Evolutionary conservation across 257 asterid species (phyloP).

Genomic region (Nicotiana tomentosiformis): DNA sequence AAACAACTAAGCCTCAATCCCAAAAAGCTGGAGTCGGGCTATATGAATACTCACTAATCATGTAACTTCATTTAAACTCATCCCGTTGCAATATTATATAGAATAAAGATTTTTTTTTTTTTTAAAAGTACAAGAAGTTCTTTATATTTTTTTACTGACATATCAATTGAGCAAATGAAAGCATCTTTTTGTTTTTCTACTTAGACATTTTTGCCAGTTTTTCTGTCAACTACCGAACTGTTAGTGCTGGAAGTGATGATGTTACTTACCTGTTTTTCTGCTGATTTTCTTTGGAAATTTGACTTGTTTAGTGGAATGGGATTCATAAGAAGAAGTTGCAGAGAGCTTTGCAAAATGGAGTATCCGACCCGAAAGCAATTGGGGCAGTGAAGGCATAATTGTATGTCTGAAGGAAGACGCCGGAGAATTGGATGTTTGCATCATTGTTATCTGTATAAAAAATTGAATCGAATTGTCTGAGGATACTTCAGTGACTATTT

Average conservation of each 20-base stretch:
- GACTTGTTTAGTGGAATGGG: constrained; percentile 15
- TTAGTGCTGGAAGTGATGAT: too few species aligned
- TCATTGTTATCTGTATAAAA: neutral
- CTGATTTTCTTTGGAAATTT: constrained; percentile 14
- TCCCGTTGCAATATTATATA: too few species aligned
- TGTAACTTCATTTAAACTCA: too few species aligned
- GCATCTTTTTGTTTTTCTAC: neutral
- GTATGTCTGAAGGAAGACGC: constrained; percentile 12
- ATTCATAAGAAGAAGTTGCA: constrained; percentile 17
- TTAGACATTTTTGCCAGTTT: neutral
- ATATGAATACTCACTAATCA: too few species aligned
- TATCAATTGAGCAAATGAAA: neutral
- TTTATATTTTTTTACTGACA: too few species aligned
- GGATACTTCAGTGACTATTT: neutral
- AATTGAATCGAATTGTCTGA: neutral
- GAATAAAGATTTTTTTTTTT: too few species aligned
- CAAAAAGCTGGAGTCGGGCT: too few species aligned
- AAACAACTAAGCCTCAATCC: too few species aligned
- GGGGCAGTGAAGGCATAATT: constrained; percentile 13
- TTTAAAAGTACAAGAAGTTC: too few species aligned
- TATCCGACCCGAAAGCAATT: constrained; percentile 11
- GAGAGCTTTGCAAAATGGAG: constrained; percentile 15
- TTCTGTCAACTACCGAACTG: neutral
- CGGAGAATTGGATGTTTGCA: constrained; percentile 27
- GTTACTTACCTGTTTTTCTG: neutral